Evolutionary conservation across 257 asterid species (phyloP), one percentile per base, ranked within the genome.

Genomic region (Schizonepeta tenuifolia): DNA sequence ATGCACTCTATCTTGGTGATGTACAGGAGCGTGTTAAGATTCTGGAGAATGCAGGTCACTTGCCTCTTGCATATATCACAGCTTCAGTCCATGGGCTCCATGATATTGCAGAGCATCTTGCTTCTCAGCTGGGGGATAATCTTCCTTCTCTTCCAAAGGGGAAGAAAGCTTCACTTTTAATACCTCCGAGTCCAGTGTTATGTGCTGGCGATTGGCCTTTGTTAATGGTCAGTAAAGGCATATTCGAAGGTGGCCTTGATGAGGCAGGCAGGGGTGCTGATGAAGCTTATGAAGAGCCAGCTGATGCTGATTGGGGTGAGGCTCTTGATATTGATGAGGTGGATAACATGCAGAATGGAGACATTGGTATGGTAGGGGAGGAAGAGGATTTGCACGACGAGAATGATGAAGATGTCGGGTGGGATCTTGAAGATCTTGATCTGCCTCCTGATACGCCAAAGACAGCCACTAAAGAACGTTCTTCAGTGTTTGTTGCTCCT

Each of bases 181-280:
- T 83, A 31, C 98, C 98, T 60, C 98, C 97, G 1, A 81, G 74
- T 64, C 96, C 96, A 0, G 84, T 90, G 22, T 67, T 83, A 38
- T 84, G 89, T 40, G 86, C 92, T n/a, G 96, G 88, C 51, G 96
- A 92, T 70, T 92, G 97, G 97, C 97, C 97, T 51, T 54, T 92
- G 74, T 82, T 91, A 74, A 86, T 82, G 95, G 96, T 92, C 53
- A 85, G 85, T 26, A 87, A 80, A 83, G 95, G 96, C 71, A 84
- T 89, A 40, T 90, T 90, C 17, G 91, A 90, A 62, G 90, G 90
- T 15, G 86, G 87, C 56, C 88, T 88, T 67, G 92, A 90, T 62
- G 82, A 85, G 38, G 46, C 82, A 15, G 86, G 79, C 58, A 70
- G 71, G 22, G 90, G 83, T 10, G 86, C 41, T 8, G 80, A 68